A percentile compares a stretch with the other conserved stretches of the same genome.
phyloP scores from a whole-genome alignment of 164 flowering plant species.

The Magnolia sinica region DNA sequence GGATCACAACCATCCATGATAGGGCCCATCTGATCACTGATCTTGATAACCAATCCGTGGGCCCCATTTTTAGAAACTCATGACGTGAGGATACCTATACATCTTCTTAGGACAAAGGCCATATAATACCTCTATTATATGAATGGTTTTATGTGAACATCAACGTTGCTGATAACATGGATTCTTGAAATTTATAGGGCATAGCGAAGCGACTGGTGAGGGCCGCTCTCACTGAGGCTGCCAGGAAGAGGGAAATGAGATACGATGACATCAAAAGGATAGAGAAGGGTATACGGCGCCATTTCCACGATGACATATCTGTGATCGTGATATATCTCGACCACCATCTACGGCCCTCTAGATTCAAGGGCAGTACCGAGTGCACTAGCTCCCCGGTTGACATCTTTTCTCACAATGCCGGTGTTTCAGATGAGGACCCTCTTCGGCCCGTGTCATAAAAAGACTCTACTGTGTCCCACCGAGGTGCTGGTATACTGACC shows the following conservation, averaged over 20 bases:
- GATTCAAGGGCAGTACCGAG: slow-evolving; percentile 12
- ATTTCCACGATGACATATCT: slow-evolving; percentile 48
- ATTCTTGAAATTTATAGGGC: slow-evolving; percentile 33
- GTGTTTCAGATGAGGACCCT: slow-evolving; percentile 13
- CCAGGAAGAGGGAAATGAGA: slow-evolving; percentile 47
- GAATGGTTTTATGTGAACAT: too few relatives aligned
- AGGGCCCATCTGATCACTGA: too few relatives aligned
- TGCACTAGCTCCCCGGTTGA: slow-evolving; percentile 27
- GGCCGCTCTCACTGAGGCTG: slow-evolving; percentile 42
- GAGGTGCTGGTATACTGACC: not conserved
- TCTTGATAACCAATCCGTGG: too few relatives aligned
- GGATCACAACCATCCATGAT: too few relatives aligned
- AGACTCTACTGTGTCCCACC: not conserved
- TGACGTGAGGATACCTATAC: too few relatives aligned
- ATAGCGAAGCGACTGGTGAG: slow-evolving; percentile 43
- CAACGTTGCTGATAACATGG: not conserved
- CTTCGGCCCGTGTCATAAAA: not conserved
- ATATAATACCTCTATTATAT: not conserved
- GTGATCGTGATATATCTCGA: slow-evolving; percentile 47
- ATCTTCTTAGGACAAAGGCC: too few relatives aligned
- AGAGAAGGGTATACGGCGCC: slow-evolving; percentile 42
- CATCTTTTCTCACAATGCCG: slow-evolving; percentile 26
- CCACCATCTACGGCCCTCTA: slow-evolving; percentile 21
- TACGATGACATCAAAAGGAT: slow-evolving; percentile 40
- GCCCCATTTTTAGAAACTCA: too few relatives aligned